These are phyloP conservation scores for Hortiboletus rubellus DNA, from an alignment of 1,284 basidiomycete genomes.

Conservation along the genomic window DNA sequence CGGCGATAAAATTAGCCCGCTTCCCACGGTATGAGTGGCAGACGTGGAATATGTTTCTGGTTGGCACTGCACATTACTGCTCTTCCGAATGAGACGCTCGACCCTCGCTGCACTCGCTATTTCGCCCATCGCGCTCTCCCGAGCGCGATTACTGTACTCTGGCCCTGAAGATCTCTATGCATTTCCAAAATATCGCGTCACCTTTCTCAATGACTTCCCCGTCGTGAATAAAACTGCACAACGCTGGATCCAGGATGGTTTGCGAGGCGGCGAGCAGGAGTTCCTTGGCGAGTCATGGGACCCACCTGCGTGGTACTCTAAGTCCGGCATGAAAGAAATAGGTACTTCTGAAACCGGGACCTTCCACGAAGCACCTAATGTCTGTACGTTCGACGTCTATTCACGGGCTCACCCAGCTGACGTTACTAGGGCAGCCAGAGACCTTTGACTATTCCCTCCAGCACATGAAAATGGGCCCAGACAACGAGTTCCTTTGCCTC, in stretches of 20 bases:
- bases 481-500: constrained; percentile 69
- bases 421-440: constrained; percentile 17
- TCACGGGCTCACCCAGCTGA: constrained; percentile 12
- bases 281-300: constrained; percentile 70
- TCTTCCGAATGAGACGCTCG: constrained; percentile 22
- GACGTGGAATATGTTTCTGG: constrained; percentile 16
- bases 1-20: too few relatives aligned
- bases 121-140: constrained; percentile 23
- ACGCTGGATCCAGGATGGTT: constrained; percentile 65
- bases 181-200: constrained; percentile 81
- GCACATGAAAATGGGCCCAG: constrained; percentile 68
- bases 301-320: constrained; percentile 39
- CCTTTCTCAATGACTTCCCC: constrained; percentile 81
- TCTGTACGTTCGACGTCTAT: constrained; percentile 31
- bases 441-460: constrained; percentile 52
- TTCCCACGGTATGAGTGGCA: constrained; percentile 13
- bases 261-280: constrained; percentile 71
- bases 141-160: constrained; percentile 58
- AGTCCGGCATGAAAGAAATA: constrained; percentile 53
- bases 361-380: constrained; percentile 23
- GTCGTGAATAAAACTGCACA: constrained; percentile 72
- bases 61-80: neutral
- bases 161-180: constrained; percentile 79
- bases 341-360: constrained; percentile 45
- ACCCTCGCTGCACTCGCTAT: constrained; percentile 19